Percentiles rank a stretch among this genome's conserved stretches.
These are phyloP conservation scores for Hyphopichia homilentoma DNA, from an alignment of 805 yeast species.

Conservation along the genomic window DNA sequence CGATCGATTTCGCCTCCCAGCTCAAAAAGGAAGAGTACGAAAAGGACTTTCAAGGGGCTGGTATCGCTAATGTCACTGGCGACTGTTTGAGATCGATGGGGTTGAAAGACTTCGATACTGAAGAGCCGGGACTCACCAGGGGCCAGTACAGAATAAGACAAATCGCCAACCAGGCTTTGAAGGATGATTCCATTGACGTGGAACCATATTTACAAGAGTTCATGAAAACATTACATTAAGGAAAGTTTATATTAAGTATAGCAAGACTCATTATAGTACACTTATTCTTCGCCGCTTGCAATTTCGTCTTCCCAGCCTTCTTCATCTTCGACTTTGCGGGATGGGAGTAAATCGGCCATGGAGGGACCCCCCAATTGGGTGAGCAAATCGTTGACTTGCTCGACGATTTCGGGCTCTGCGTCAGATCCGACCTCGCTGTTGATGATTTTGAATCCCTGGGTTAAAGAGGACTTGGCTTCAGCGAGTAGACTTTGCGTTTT, in stretches of 20 bases:
- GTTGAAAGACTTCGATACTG: constrained; percentile 17
- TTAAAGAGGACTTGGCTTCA: constrained; percentile 43
- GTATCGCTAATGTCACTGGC: constrained; percentile 8
- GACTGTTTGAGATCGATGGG: constrained; percentile 22
- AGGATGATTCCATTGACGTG: neutral
- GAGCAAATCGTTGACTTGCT: constrained; percentile 50
- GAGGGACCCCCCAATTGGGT: constrained; percentile 60
- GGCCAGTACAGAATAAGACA: constrained; percentile 22
- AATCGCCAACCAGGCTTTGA: constrained; percentile 17
- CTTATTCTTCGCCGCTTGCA: constrained; percentile 32
- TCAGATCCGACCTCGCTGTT: constrained; percentile 36
- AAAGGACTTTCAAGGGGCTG: constrained; percentile 19
- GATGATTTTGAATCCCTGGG: constrained; percentile 42
- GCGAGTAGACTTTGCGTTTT: constrained; percentile 24
- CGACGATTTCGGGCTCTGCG: constrained; percentile 55
- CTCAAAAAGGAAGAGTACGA: constrained; percentile 9
- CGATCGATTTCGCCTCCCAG: constrained; percentile 13
- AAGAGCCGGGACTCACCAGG: constrained; percentile 15
- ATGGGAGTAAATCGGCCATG: constrained; percentile 38
- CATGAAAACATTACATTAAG: too few relatives aligned
- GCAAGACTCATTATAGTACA: too few relatives aligned
- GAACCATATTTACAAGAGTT: constrained; percentile 1
- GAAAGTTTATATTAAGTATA: too few relatives aligned
- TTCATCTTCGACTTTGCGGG: constrained; percentile 27
- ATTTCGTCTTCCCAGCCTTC: constrained; percentile 56